Evolutionary conservation across 352 stramenopile genomes (phyloP).

Genomic region (Thalassiosira hispida): DNA sequence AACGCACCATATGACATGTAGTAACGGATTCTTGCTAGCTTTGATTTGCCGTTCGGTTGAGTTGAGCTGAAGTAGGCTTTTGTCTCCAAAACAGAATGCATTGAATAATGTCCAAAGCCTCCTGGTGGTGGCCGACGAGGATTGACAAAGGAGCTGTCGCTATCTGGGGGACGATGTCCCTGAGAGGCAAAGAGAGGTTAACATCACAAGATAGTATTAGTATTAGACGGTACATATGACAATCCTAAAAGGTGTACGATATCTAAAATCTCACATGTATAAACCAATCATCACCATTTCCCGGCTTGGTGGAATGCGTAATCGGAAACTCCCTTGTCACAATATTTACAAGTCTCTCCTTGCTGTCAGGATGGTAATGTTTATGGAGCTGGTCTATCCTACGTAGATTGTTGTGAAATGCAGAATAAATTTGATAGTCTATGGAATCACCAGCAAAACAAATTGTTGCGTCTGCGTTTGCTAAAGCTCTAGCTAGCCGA

Average conservation of each 20-base stretch:
- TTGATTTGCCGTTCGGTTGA: neutral
- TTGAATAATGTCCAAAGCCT: constrained; percentile 20
- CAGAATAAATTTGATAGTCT: constrained; percentile 46
- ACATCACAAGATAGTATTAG: too few species aligned
- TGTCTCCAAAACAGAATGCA: constrained; percentile 36
- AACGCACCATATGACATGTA: constrained; percentile 38
- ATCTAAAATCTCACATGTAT: constrained; percentile 6
- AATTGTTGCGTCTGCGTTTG: constrained; percentile 30
- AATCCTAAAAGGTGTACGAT: neutral
- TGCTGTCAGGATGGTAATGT: constrained; percentile 6
- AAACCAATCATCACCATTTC: constrained; percentile 13
- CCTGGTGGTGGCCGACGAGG: neutral
- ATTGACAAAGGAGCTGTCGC: neutral
- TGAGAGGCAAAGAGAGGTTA: neutral
- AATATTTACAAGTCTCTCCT: neutral
- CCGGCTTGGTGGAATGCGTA: constrained; percentile 6
- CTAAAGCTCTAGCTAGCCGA: constrained; percentile 20
- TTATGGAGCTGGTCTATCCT: constrained; percentile 27
- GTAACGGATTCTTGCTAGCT: constrained; percentile 31
- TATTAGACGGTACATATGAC: neutral
- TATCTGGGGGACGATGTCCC: constrained; percentile 15
- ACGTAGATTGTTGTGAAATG: constrained; percentile 30
- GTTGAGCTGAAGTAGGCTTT: constrained; percentile 15
- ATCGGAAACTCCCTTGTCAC: constrained; percentile 20
- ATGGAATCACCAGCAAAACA: constrained; percentile 37